Evolutionary conservation across 2,329 filamentous ascomycete genomes (phyloP).

Genomic region (Fusarium dimerum): DNA sequence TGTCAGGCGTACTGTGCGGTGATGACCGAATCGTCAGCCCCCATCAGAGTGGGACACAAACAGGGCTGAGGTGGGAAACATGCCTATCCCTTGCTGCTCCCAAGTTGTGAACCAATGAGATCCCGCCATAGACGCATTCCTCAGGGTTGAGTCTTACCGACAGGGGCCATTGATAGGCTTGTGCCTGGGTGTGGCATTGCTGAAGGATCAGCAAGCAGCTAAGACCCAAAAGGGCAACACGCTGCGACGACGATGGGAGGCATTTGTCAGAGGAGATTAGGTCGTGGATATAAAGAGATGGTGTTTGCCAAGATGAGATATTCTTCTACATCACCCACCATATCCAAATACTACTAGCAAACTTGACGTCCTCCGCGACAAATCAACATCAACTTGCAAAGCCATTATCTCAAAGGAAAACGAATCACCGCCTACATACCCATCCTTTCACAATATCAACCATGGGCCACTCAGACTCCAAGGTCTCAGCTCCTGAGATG

Average conservation of each 20-base stretch:
- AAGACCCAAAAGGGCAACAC: neutral
- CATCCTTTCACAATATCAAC: neutral
- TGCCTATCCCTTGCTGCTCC: no score
- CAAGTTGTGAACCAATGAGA: neutral
- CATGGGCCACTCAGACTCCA: slow-evolving; percentile 22
- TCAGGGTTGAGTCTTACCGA: neutral
- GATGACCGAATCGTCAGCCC: no score
- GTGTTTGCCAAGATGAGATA: neutral
- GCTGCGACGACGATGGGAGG: neutral
- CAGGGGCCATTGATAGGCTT: no score
- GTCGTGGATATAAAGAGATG: neutral
- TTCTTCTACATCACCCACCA: neutral
- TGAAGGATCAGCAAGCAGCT: neutral
- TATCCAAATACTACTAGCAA: neutral
- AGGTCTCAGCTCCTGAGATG: slow-evolving; percentile 7
- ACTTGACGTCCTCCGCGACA: neutral
- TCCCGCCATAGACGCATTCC: neutral
- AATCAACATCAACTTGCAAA: neutral
- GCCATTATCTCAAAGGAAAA: neutral
- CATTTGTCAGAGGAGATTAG: neutral
- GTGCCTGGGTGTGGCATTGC: neutral
- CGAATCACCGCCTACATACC: neutral
- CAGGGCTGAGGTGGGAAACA: no score
- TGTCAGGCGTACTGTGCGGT: no score
- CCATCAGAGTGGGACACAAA: no score